Evolutionary conservation across 2,329 filamentous ascomycete species (phyloP), one percentile per base, ranked within the genome.

Genomic region (Paecilomyces formosus): DNA sequence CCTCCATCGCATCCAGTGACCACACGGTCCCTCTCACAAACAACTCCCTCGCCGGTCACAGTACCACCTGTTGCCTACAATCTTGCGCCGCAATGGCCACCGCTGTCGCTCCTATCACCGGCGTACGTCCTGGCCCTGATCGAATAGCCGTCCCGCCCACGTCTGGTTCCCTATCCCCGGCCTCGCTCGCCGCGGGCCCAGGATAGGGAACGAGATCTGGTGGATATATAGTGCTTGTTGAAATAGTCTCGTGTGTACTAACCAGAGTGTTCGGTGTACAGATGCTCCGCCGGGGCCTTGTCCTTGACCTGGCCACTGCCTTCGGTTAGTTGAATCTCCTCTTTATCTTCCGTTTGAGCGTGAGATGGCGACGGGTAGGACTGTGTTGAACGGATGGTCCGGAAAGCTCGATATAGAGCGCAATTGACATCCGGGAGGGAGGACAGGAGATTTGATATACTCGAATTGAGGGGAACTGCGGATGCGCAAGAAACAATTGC

Each of bases 251-350:
- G 18, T 45, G 18, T 45, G 9, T 45, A 11, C 26, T 39, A 18
- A 35, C 31, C 11, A 45, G 31, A 12, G 54, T 49, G 33, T 31
- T 28, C 24, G 3, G 61, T 57, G 31, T 58, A 33, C 68, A 87
- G 85, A 87, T 86, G 82, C 83, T 88, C 77, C 83, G 84, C 73
- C 80, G 83, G 72, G 80, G 79, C 70, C 78, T 88, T 60, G 85
- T 88, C 66, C 79, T 88, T 66, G 85, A 88, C 75, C 77, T 88
- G 68, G 84, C 82, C 69, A 83, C 86, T 71, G 83, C 84, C 64
- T 76, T 85, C 69, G 86, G 85, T 86, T 79, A 74, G 84, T 79
- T 57, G 11, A 11, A 28, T 24, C 56, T 51, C 28, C 33, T 57
- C 35, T 24, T 31, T 57, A 18, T 45, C 15, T 55, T 54, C 35